Base-by-base conservation (phyloP, 352 stramenopile genomes). In the Globisporangium spiculum region DNA sequence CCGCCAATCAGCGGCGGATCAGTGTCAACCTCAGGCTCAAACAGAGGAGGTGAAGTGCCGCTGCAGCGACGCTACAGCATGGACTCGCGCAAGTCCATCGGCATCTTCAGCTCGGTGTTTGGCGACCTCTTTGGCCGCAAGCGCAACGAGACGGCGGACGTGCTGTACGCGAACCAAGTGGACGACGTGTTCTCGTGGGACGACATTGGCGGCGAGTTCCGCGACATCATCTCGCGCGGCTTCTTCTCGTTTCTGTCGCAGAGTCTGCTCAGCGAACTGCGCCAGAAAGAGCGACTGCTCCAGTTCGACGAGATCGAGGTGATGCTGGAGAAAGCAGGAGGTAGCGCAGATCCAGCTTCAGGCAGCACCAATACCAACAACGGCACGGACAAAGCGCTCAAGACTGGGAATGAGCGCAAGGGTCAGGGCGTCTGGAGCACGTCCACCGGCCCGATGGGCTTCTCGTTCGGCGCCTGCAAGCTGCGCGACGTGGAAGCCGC, bases 101-200 rank as follows among this genome's bases (percentile, higher is more conserved):
- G 80, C 44, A 75, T 91, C 22, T 86, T 93, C 59, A 77, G 77
- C 9, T 80, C 78, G 1, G 78, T 94, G 30, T 86, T 94, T 64
- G 78, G 75, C 27, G 83, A 94, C 66, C 73, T 91, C 26, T 93
- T 94, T 75, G 81, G 86, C 3, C 74, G 79, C 24, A 82, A 85
- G 24, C 78, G 81, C 59, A 74, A 75, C 0, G 80, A 92, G 30
- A 88, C 81, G 0, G 73, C 75, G 5, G 83, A 90, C 41, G 61
- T 76, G 16, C 50, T 86, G 32, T 38, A 78, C 8, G 41, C 75
- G 34, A 78, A 89, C 55, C 69, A 88, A 30, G 60, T 74, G 1
- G 73, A 89, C n/a, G 70, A 78, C 18, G 65, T 88, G 18, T 81
- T 86, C 67, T 84, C 83, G 18, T 94, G 86, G 86, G 86, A 93